phyloP scores from a whole-genome alignment of 495 filamentous ascomycete species.

The Penicillium taxi region DNA sequence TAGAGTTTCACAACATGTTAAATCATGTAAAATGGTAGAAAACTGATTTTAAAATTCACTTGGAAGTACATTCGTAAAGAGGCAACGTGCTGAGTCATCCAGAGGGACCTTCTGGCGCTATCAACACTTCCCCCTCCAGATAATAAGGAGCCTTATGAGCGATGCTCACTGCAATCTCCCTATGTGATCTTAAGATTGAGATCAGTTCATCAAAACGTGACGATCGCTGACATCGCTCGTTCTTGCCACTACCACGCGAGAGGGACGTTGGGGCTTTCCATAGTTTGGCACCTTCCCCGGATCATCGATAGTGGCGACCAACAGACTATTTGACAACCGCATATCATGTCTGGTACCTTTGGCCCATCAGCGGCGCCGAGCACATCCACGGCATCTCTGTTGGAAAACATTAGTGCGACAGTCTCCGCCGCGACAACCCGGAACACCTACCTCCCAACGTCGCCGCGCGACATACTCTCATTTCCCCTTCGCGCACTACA shows the following conservation, averaged over 20 bases:
- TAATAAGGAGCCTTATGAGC: background rate
- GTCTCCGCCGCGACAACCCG: constrained; percentile 14
- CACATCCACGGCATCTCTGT: constrained; percentile 10
- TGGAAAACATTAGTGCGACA: constrained; percentile 11
- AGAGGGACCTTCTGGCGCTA: background rate
- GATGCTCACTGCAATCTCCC: constrained; percentile 1
- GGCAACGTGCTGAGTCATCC: constrained; percentile 2
- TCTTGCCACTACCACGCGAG: background rate
- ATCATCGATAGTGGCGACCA: constrained; percentile 15
- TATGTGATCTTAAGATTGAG: no score
- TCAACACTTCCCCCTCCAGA: constrained; percentile 2
- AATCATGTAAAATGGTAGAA: no score
- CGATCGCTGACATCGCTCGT: no score
- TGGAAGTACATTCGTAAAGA: no score
- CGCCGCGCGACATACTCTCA: constrained; percentile 26
- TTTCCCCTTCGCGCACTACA: constrained; percentile 33
- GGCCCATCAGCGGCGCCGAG: constrained; percentile 13
- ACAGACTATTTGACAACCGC: constrained; percentile 6
- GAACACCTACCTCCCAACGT: constrained; percentile 23
- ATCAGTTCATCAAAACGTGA: no score
- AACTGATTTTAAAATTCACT: no score
- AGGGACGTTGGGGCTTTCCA: constrained; percentile 9
- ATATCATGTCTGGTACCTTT: constrained; percentile 18
- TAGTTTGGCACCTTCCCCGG: constrained; percentile 15
- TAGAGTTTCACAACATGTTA: no score